Base-by-base conservation (phyloP, 768 basidiomycete species). In the Russula sp. region DNA sequence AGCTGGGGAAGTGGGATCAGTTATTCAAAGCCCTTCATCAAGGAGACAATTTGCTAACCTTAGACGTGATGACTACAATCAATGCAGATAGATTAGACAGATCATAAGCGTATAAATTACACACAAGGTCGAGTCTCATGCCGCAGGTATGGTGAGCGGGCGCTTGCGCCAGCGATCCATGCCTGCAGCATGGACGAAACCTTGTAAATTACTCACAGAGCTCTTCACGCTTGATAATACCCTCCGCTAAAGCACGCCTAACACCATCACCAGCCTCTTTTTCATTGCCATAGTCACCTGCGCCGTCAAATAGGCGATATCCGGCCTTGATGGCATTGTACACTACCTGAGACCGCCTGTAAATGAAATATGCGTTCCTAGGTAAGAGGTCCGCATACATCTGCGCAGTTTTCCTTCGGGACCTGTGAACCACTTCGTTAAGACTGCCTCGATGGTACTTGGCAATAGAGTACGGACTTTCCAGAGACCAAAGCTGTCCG, bases 201-300 rank as follows among this genome's bases (percentile, higher is more conserved):
- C n/a, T n/a, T n/a, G n/a, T n/a, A 49, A 13, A 25, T 34, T 41
- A 78, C 87, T 75, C 72, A 88, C 88, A 91, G 35, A 96, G 76
- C 13, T 96, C 93, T 73, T 93, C 89, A 39, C 93, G 82, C 74
- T 88, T 92, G 60, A 96, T 87, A 41, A 94, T 70, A 14, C 93
- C 91, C 7, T 92, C 90, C 43, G 76, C 71, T 66, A 94, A 81
- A n/a, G 91, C 92, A 14, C 84, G 83, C 56, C 77, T 79, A 60
- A 94, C 80, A 65, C 92, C 92, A 68, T 85, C 79, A 1, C 89
- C 91, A 5, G 88, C 87, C 72, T 93, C 85, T 69, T 85, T 88
- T 75, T 96, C 93, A 66, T 96, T 95, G 8, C 88, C 92, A 71
- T 93, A 93, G 75, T 91, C 90, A 66, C 84, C 83, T 36, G 91